Evolutionary conservation across 257 asterid genomes (phyloP), one percentile per base, ranked within the genome.

Genomic region (Solanum chiquidenum): DNA sequence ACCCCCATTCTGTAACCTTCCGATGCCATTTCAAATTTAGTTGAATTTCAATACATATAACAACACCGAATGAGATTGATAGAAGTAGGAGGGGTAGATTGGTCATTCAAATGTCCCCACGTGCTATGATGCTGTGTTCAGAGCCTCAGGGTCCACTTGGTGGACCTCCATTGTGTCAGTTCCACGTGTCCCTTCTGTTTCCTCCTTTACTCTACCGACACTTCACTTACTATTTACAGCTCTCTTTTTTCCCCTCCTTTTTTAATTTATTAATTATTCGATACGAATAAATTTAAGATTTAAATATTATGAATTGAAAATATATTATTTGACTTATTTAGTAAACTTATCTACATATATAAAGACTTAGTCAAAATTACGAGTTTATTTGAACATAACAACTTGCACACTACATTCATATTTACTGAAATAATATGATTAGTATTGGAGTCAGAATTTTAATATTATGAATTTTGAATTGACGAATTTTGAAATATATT

Each of bases 121-220:
- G 90, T 91, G 94, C 88, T 44, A 46, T 86, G 91, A 90, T 93
- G 74, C 93, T 86, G 83, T 85, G 91, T 18, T 82, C 90, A 88
- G 90, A 49, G 25, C 69, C 37, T 10, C 88, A 88, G 85, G 88
- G 83, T 71, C 88, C 85, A 35, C 52, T 29, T 34, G 60, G 85
- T 86, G 52, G 88, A 20, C 71, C 52, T 42, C 88, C 88, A 72
- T 40, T 5, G 73, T 44, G 46, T 34, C 80, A 52, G 83, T 58
- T 84, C 58, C 80, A 34, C 42, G 90, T 27, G 52, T n/a, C 86
- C 7, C 34, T 10, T 66, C 8, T 13, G 40, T 46, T 79, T 8
- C 83, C 12, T n/a, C 6, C 86, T 16, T 33, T 31, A 18, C 35
- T 72, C 74, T 69, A 90, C 98, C 96, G 98, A 93, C 96, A 87